phyloP scores from a whole-genome alignment of 1,139 yeast genomes.

The Yamadazyma triangularis region DNA sequence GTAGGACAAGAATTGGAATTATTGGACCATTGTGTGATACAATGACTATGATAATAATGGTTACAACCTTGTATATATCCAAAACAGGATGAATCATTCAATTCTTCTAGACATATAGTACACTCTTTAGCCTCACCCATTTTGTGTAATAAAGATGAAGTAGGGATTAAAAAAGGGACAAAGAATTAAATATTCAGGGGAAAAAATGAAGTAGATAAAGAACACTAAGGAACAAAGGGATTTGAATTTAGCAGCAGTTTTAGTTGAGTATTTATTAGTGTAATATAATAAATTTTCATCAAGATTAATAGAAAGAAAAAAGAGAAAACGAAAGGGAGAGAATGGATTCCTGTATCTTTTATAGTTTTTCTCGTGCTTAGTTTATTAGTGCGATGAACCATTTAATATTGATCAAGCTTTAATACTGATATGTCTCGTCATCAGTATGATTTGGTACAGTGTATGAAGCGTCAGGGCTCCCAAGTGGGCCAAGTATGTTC shows the following conservation, averaged over 20 bases:
- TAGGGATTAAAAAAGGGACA: no score
- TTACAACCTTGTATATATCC: conserved; percentile 40
- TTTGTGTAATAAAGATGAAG: no score
- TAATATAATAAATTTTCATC: no score
- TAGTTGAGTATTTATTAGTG: no score
- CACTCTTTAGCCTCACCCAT: no score
- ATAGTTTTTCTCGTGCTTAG: neutral
- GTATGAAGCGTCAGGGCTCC: conserved; percentile 84
- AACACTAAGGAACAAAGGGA: no score
- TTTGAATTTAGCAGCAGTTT: no score
- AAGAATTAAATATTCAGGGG: no score
- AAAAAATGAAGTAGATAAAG: no score
- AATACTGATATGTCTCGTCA: conserved; percentile 77
- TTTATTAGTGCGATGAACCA: neutral
- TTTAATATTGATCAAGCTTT: neutral
- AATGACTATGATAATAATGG: conserved; percentile 43
- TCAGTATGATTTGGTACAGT: conserved; percentile 80
- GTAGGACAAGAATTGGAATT: conserved; percentile 52
- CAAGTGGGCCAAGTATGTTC: conserved; percentile 68
- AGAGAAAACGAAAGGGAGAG: neutral
- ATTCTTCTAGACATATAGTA: conserved; percentile 45
- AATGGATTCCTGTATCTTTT: neutral
- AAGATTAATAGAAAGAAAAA: neutral
- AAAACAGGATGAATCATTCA: conserved; percentile 15
- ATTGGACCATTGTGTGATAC: conserved; percentile 45